Evolutionary conservation across 2,329 filamentous ascomycete genomes (phyloP).

Genomic region (Calonectria multiphialidica): DNA sequence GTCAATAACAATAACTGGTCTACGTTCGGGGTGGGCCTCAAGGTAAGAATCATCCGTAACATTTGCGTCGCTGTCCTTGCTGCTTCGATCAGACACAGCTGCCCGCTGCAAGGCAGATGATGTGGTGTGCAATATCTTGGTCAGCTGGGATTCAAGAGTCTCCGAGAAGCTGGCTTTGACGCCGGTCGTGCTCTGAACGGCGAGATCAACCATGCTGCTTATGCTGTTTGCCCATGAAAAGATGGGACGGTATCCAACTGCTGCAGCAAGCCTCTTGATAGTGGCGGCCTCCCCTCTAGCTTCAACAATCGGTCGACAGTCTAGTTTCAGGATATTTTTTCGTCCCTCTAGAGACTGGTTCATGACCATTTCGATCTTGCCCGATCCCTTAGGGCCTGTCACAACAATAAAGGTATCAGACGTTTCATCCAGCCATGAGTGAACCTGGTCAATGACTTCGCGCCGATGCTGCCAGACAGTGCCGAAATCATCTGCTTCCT

Average conservation of each 20-base stretch:
- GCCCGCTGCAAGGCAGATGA: conserved; percentile 83
- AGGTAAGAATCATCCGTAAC: conserved; percentile 88
- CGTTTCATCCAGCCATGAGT: conserved; percentile 88
- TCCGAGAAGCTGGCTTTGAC: conserved; percentile 96
- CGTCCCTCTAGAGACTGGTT: conserved; percentile 84
- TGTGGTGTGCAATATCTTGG: conserved; percentile 90
- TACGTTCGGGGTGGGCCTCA: conserved; percentile 86
- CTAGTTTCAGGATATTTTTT: conserved; percentile 84
- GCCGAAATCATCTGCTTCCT: conserved; percentile 77
- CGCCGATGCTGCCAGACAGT: conserved; percentile 91
- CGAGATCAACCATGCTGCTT: conserved; percentile 91
- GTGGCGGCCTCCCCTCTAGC: conserved; percentile 88
- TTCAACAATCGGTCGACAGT: conserved; percentile 94
- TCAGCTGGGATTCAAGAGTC: conserved; percentile 88
- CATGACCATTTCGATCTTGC: conserved; percentile 88
- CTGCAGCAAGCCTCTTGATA: conserved; percentile 82
- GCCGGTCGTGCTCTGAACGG: conserved; percentile 92
- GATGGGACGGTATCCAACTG: conserved; percentile 91
- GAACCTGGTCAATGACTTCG: conserved; percentile 83
- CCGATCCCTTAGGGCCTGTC: conserved; percentile 91
- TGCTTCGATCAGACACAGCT: conserved; percentile 76
- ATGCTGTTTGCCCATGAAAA: conserved; percentile 98
- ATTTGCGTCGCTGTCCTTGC: conserved; percentile 78
- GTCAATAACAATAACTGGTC: conserved; percentile 89
- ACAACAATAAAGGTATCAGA: conserved; percentile 94